These are phyloP conservation scores for Aspergillus sp. DNA, from an alignment of 2,329 filamentous ascomycete genomes.

Conservation along the genomic window DNA sequence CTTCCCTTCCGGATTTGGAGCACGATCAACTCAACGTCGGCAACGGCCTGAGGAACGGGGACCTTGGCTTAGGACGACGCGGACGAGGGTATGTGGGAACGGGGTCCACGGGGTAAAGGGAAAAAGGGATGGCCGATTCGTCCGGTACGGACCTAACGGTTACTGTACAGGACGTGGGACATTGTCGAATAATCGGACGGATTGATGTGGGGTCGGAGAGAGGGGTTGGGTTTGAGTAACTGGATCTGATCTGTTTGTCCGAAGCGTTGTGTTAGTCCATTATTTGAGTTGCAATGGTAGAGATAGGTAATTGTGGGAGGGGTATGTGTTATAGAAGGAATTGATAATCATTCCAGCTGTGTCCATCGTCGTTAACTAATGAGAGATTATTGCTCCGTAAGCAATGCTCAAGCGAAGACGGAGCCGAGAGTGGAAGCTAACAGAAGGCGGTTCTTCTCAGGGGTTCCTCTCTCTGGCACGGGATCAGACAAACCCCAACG, in stretches of 20 bases:
- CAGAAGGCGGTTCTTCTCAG: background rate
- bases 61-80: background rate
- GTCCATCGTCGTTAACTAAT: too few relatives aligned
- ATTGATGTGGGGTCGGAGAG: background rate
- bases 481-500: background rate
- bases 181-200: background rate
- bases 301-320: too few relatives aligned
- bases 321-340: too few relatives aligned
- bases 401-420: too few relatives aligned
- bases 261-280: background rate
- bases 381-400: too few relatives aligned
- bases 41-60: background rate
- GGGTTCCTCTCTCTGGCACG: background rate
- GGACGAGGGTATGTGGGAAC: background rate
- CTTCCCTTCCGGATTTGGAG: conserved; percentile 35
- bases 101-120: background rate
- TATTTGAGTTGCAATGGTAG: background rate
- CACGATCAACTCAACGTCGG: conserved; percentile 1
- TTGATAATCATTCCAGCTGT: too few relatives aligned
- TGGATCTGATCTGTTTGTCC: background rate
- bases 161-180: background rate
- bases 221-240: background rate
- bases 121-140: background rate
- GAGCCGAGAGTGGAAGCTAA: too few relatives aligned
- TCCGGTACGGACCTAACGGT: background rate